These are phyloP conservation scores for Blastobotrys apis DNA, from an alignment of 1,139 yeast species.

Conservation along the genomic window DNA sequence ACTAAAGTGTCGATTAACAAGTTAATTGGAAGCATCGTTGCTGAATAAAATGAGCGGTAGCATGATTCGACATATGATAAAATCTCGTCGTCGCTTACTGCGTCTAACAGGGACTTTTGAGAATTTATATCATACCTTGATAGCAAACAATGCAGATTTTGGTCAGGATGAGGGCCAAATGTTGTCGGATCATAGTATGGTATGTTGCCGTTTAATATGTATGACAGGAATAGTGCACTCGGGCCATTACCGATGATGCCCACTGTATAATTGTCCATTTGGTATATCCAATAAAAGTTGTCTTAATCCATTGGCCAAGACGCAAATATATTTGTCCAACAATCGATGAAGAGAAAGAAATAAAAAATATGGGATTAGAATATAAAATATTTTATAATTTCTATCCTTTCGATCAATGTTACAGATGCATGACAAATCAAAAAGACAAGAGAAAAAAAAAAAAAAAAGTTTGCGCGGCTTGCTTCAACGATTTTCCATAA, in stretches of 20 bases:
- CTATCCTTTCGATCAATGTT: too few species aligned
- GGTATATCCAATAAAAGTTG: too few species aligned
- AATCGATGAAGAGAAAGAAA: too few species aligned
- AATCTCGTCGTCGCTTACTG: conserved; percentile 21
- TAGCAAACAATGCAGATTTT: conserved; percentile 26
- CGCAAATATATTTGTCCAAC: too few species aligned
- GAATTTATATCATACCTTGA: conserved; percentile 14
- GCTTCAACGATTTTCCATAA: too few species aligned
- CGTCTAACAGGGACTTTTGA: conserved; percentile 23
- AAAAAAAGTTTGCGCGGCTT: too few species aligned
- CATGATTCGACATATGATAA: conserved; percentile 23
- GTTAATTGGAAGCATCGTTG: conserved; percentile 29
- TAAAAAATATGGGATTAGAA: too few species aligned
- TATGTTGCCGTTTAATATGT: conserved; percentile 31
- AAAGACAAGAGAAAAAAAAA: too few species aligned
- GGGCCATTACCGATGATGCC: conserved; percentile 34
- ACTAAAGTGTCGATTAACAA: conserved; percentile 31
- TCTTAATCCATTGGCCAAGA: too few species aligned
- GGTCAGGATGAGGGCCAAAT: conserved; percentile 34
- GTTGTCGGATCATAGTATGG: conserved; percentile 31
- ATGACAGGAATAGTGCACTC: conserved; percentile 33
- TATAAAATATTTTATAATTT: too few species aligned
- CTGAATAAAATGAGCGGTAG: conserved; percentile 27
- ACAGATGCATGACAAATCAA: too few species aligned
- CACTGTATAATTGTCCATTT: conserved; percentile 5